These are phyloP conservation scores for Yamadazyma blattariae DNA, from an alignment of 1,139 yeast genomes.

Conservation along the genomic window DNA sequence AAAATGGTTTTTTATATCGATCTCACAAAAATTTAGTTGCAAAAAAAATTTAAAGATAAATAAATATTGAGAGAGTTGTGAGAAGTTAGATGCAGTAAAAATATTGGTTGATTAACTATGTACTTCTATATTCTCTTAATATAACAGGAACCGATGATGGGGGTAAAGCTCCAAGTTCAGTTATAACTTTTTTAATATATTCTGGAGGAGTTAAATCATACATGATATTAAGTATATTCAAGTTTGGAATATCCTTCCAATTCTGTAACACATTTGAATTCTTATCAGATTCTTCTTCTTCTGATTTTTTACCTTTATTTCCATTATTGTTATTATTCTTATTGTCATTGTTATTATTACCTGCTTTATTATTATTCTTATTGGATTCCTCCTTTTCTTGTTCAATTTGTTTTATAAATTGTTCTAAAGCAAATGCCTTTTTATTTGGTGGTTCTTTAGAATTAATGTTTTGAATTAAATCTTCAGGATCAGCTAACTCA, in stretches of 20 bases:
- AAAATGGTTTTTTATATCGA: background rate
- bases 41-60: background rate
- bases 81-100: too few relatives aligned
- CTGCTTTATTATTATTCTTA: conserved; percentile 5
- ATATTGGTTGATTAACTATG: conserved; percentile 25
- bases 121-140: conserved; percentile 80
- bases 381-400: conserved; percentile 15
- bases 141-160: conserved; percentile 97
- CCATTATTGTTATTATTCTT: conserved; percentile 20
- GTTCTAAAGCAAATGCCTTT: conserved; percentile 64
- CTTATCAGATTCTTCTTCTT: conserved; percentile 12
- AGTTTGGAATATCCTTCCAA: conserved; percentile 62
- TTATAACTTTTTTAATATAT: conserved; percentile 88
- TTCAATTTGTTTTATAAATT: conserved; percentile 50
- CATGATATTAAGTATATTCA: conserved; percentile 79
- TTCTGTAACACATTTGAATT: conserved; percentile 45
- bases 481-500: conserved; percentile 87
- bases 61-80: background rate
- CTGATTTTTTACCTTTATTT: conserved; percentile 15
- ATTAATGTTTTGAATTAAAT: conserved; percentile 50
- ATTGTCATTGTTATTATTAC: conserved; percentile 6
- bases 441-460: conserved; percentile 54
- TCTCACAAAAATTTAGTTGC: conserved; percentile 1
- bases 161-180: conserved; percentile 94
- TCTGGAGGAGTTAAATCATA: conserved; percentile 95